Percentiles rank a stretch among this genome's conserved stretches.
phyloP scores from a whole-genome alignment of 495 filamentous ascomycete species.

The Daldinia loculata region DNA sequence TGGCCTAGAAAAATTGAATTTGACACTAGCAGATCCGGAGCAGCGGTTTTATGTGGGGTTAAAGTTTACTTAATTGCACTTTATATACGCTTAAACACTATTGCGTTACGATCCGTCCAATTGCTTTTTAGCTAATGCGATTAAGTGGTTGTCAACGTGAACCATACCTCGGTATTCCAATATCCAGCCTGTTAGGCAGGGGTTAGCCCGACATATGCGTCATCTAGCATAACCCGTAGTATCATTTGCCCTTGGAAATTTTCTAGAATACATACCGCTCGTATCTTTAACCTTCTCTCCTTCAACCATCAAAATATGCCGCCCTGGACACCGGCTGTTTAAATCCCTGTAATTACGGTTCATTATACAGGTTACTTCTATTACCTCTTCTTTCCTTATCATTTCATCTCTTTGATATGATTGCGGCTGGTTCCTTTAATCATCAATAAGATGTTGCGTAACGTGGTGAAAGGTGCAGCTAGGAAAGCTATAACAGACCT shows the following conservation, averaged over 20 bases:
- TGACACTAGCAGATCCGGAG: conserved; percentile 30
- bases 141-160: neutral
- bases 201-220: conserved; percentile 30
- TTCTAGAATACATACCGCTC: conserved; percentile 26
- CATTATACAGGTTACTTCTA: neutral
- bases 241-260: conserved; percentile 34
- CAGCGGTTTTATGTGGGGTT: conserved; percentile 27
- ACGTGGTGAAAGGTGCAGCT: conserved; percentile 57
- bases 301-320: conserved; percentile 3
- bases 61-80: conserved; percentile 17
- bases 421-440: conserved; percentile 4
- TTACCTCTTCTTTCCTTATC: neutral
- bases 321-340: neutral
- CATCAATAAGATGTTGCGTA: conserved; percentile 57
- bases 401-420: conserved; percentile 7
- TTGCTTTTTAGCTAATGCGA: conserved; percentile 9
- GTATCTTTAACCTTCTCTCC: neutral
- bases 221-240: conserved; percentile 33
- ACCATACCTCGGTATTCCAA: neutral
- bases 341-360: neutral
- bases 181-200: conserved; percentile 2
- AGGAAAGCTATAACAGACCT: conserved; percentile 76
- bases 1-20: conserved; percentile 36
- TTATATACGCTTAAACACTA: neutral
- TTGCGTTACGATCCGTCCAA: conserved; percentile 7